phyloP scores from a whole-genome alignment of 495 filamentous ascomycete genomes.

The Hypomontagnella monticulosa region DNA sequence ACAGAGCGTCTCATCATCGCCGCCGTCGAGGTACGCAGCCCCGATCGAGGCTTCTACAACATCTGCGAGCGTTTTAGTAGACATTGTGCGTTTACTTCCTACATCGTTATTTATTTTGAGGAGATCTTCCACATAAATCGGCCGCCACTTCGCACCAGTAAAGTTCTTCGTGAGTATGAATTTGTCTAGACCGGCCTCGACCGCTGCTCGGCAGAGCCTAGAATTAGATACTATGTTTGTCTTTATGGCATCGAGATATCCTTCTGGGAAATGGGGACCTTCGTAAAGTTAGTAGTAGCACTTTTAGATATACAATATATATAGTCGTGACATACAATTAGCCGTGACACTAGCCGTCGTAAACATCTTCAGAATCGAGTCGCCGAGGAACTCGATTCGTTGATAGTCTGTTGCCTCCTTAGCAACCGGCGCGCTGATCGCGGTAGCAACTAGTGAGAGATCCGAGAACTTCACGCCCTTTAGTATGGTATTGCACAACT shows the following conservation, averaged over 20 bases:
- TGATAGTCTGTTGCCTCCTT: slow-evolving; percentile 77
- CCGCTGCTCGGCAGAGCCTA: slow-evolving; percentile 70
- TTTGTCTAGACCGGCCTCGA: slow-evolving; percentile 69
- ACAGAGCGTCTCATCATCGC: slow-evolving; percentile 65
- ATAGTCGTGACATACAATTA: slow-evolving; percentile 50
- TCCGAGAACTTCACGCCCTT: slow-evolving; percentile 62
- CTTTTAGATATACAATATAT: background rate
- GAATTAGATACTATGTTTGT: slow-evolving; percentile 78
- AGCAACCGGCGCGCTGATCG: slow-evolving; percentile 74
- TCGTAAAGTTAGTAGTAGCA: slow-evolving; percentile 2
- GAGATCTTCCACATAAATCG: slow-evolving; percentile 67
- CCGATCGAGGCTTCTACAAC: slow-evolving; percentile 88
- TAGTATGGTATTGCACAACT: slow-evolving; percentile 70
- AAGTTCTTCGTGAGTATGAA: slow-evolving; percentile 79
- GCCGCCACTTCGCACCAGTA: slow-evolving; percentile 75
- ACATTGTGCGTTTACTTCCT: slow-evolving; percentile 53
- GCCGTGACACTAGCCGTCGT: slow-evolving; percentile 73
- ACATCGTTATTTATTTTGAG: slow-evolving; percentile 34
- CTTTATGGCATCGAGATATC: slow-evolving; percentile 74
- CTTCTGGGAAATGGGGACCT: slow-evolving; percentile 79
- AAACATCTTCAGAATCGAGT: slow-evolving; percentile 83
- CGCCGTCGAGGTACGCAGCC: slow-evolving; percentile 77
- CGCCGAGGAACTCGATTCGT: slow-evolving; percentile 88
- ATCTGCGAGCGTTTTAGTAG: slow-evolving; percentile 87
- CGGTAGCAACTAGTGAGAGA: slow-evolving; percentile 70